Evolutionary conservation across 768 basidiomycete genomes (phyloP), one percentile per base, ranked within the genome.

Genomic region (Cystofilobasidium ferigula): DNA sequence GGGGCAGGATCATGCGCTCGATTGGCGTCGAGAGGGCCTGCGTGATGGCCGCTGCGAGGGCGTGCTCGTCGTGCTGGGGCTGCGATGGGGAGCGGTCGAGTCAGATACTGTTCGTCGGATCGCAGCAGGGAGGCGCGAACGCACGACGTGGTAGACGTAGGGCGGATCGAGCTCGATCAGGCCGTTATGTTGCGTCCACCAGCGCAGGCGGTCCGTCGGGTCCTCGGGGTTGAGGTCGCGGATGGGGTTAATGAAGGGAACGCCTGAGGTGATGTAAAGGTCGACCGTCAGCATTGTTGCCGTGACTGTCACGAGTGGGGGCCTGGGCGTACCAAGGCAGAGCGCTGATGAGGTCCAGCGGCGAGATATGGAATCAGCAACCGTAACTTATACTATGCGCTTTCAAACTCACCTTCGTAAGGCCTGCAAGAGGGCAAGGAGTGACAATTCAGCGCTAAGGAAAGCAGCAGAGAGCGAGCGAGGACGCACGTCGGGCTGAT

Each of bases 241-340:
- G 60, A 76, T 69, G 4, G 75, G 73, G 60, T 74, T 74, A 67
- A 76, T 71, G 64, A 76, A 76, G 2, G 75, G 75, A 5, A 74
- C 60, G 16, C 71, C 70, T 40, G 72, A 47, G 45, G 72, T 71
- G 48, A 71, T 74, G 70, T 57, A 16, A n/a, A n/a, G n/a, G n/a
- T n/a, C 30, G 22, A n/a, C 4, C 2, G n/a, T 5, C 9, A 24
- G 22, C 22, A 16, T 47, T n/a, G n/a, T n/a, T n/a, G n/a, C n/a
- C n/a, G n/a, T n/a, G n/a, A n/a, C n/a, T n/a, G n/a, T n/a, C n/a
- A n/a, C n/a, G n/a, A n/a, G n/a, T n/a, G n/a, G n/a, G n/a, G n/a
- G n/a, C n/a, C 3, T 14, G 40, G 3, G 40, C 26, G 51, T 59
- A 60, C 60, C 65, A 1, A 67, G 65, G 56, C 65, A 67, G 40